Evolutionary conservation across 2,329 filamentous ascomycete species (phyloP), one percentile per base, ranked within the genome.

Genomic region (Neopestalotiopsis sp.): DNA sequence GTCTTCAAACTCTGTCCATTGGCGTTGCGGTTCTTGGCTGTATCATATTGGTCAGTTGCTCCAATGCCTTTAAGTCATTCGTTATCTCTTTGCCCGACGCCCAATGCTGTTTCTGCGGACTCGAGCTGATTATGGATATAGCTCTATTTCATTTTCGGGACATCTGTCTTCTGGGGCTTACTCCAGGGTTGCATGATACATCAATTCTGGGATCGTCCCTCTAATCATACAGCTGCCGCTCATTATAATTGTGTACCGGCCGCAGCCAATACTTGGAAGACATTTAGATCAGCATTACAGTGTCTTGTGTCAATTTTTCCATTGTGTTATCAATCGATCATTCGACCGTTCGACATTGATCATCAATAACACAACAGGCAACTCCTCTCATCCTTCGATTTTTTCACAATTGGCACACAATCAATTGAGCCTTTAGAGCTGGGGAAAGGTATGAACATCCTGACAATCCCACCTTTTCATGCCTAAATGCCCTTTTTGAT

Each of bases 11-110:
- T 75, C 76, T 70, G 71, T 72, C 70, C 72, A 72, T 74, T 70
- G 68, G 66, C 69, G 56, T 69, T 75, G 71, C 71, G 74, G 72
- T 75, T 70, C 72, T 70, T 76, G 75, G 66, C 76, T 81, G 79
- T 82, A 81, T 78, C 76, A 81, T 82, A 82, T 81, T 81, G 80
- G 81, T 82, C 76, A 81, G 81, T 81, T 69, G 59, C 72, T 74
- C 70, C 77, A n/a, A 20, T 14, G 9, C n/a, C n/a, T 24, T 17
- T 78, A 75, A 78, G 78, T 77, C 64, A 69, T 62, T 69, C 59
- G 58, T 61, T 66, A 38, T 64, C 58, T 40, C 17, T 67, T 65
- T 59, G 67, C 69, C 67, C 42, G 61, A 69, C 67, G 66, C 68
- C 68, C 68, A 59, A 69, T 59, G 60, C 66, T 65, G 66, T 67